Evolutionary conservation across 73 alveolate genomes (phyloP).

Genomic region (Tetrahymena thermophila): DNA sequence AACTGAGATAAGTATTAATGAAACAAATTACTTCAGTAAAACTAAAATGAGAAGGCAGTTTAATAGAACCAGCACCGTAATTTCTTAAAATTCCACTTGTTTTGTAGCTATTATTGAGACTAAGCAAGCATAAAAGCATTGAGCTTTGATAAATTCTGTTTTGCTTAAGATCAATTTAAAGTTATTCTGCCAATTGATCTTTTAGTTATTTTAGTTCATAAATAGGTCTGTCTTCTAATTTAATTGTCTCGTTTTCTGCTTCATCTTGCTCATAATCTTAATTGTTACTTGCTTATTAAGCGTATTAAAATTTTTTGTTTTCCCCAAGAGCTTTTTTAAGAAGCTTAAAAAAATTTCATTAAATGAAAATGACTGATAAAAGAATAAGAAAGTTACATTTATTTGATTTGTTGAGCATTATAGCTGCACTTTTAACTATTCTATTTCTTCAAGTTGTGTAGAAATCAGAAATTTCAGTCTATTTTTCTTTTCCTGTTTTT

Average conservation of each 20-base stretch:
- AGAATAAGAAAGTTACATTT: not conserved
- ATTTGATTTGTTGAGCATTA: not conserved
- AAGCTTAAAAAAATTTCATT: not conserved
- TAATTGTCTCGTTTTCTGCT: not conserved
- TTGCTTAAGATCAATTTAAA: not conserved
- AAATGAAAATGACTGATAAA: not conserved
- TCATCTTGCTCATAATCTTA: not conserved
- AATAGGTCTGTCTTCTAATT: not conserved
- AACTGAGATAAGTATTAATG: not conserved
- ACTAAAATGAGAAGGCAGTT: not conserved
- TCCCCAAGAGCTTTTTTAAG: not conserved
- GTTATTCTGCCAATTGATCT: not conserved
- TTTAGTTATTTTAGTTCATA: not conserved
- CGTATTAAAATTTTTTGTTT: not conserved
- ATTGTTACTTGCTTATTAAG: not conserved
- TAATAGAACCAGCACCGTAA: not conserved
- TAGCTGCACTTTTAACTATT: not conserved
- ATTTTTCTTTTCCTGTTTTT: not conserved
- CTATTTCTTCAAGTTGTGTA: not conserved
- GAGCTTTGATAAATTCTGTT: not conserved
- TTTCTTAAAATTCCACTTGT: not conserved
- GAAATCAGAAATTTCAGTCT: not conserved
- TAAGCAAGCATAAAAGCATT: not conserved
- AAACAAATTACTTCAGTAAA: not conserved
- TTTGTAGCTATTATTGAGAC: not conserved